Base-by-base conservation (phyloP, 2,329 filamentous ascomycete genomes). In the Aschersonia sp. region DNA sequence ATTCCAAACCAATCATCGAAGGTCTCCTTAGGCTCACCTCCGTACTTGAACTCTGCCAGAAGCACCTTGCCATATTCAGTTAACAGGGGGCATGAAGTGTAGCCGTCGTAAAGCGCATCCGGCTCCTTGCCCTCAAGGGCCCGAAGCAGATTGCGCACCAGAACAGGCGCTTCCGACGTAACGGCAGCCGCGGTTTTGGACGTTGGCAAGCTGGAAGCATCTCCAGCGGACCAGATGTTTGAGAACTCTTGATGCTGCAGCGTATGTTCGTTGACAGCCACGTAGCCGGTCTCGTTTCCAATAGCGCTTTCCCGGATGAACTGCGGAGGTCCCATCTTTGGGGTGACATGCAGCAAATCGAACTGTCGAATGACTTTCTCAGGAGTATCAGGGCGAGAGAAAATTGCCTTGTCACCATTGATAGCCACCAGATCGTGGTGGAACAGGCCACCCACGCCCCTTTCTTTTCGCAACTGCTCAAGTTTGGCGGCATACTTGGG, bases 41-140 rank as follows among this genome's bases (percentile, higher is more conserved):
- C 77, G 51, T 82, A 82, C 63, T 77, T 80, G 66, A 82, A 82
- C 59, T 82, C 78, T 0, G 76, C 76, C 7, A 82, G 70, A 22
- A 82, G 64, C 1, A 82, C 75, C 63, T 81, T 80, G 49, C 74
- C 74, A 51, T 80, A 77, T 53, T 78, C 68, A 2, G 72, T 76
- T 49, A 68, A 43, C 2, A 77, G 63, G 5, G 73, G 74, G 54
- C 73, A 77, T 0, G 72, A 76, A 5, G 73, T 74, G 59, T 77
- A 77, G 2, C 73, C 73, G 50, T 77, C 72, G 48, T 77, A 77
- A 1, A 52, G 53, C 0, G 64, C 64, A 22, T 71, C 62, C 0
- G 63, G 59, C 8, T 65, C 57, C 53, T 70, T 68, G 35, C 70
- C 72, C 12, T 75, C 67, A 45, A 72, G 55, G 0, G 63, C 53